Evolutionary conservation across 1,284 basidiomycete species (phyloP).

Genomic region (Apiotrichum akiyoshidainum): DNA sequence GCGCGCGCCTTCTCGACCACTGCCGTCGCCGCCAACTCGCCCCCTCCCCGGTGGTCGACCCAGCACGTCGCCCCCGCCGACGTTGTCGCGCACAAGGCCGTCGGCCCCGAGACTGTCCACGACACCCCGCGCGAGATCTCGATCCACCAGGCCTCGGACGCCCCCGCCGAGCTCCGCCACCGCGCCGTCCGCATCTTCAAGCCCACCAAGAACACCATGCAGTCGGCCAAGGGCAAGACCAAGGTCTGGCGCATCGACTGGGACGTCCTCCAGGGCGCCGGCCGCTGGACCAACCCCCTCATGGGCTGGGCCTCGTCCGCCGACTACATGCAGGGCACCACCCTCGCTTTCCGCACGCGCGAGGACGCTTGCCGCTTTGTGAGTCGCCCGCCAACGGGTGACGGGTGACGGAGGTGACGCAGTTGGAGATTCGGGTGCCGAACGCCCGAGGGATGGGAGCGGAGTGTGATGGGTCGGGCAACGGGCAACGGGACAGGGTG

Average conservation of each 20-base stretch:
- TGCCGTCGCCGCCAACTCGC: background rate
- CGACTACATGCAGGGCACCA: conserved; percentile 95
- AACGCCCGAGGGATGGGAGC: too few species aligned
- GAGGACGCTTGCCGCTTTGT: conserved; percentile 88
- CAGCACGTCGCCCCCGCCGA: conserved; percentile 22
- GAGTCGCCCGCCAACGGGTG: conserved; percentile 16
- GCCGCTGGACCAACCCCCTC: conserved; percentile 97
- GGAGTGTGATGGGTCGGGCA: too few species aligned
- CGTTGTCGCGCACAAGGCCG: conserved; percentile 23
- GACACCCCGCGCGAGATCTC: conserved; percentile 30
- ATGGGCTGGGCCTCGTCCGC: conserved; percentile 96
- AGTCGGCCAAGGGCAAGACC: conserved; percentile 82
- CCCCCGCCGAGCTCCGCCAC: conserved; percentile 39
- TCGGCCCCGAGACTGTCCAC: conserved; percentile 26
- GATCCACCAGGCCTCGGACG: conserved; percentile 50
- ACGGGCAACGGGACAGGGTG: too few species aligned
- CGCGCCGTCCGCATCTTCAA: conserved; percentile 79
- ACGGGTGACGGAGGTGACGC: background rate
- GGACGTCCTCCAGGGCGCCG: conserved; percentile 81
- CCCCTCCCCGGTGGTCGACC: conserved; percentile 6
- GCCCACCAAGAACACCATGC: conserved; percentile 91
- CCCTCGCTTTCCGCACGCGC: conserved; percentile 79
- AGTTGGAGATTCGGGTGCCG: too few species aligned
- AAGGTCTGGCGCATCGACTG: conserved; percentile 93
- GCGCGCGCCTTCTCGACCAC: conserved; percentile 7